Conservation (phyloP, 129 eudicot genomes). For the Flaveria robusta region DNA sequence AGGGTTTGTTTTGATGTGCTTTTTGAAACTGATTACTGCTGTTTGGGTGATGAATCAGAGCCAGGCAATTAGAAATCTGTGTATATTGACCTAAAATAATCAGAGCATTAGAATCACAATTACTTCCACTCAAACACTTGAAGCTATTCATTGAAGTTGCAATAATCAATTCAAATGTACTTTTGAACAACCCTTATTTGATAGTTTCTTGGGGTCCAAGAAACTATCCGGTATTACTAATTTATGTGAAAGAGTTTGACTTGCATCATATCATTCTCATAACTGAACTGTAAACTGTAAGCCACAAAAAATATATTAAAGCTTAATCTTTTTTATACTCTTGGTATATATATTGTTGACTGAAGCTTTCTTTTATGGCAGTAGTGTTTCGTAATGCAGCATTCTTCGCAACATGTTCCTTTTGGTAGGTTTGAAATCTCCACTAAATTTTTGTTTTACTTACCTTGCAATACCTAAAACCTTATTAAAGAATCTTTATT, state of each 20-base stretch:
- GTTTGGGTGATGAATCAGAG: not conserved
- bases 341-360: conserved; percentile 8
- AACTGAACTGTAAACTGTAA: not conserved
- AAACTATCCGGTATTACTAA: not conserved
- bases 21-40: not conserved
- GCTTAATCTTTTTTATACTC: not conserved
- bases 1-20: conserved; percentile 8
- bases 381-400: conserved; percentile 40
- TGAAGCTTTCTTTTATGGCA: conserved; percentile 22
- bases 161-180: not conserved
- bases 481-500: not conserved
- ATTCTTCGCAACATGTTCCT: conserved; percentile 36
- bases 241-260: not conserved
- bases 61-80: not conserved
- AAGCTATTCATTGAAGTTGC: not conserved
- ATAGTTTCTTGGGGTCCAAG: not conserved
- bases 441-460: not conserved
- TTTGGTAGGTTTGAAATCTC: conserved; percentile 39
- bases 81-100: not conserved
- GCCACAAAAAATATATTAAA: not conserved
- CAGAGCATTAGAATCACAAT: not conserved
- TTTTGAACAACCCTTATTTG: not conserved
- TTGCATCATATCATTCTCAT: not conserved
- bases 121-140: not conserved
- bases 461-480: conserved; percentile 19